A percentile compares a stretch with the other conserved stretches of the same genome.
These are phyloP conservation scores for Agastache rugosa DNA, from an alignment of 257 asterid genomes.

Conservation along the genomic window DNA sequence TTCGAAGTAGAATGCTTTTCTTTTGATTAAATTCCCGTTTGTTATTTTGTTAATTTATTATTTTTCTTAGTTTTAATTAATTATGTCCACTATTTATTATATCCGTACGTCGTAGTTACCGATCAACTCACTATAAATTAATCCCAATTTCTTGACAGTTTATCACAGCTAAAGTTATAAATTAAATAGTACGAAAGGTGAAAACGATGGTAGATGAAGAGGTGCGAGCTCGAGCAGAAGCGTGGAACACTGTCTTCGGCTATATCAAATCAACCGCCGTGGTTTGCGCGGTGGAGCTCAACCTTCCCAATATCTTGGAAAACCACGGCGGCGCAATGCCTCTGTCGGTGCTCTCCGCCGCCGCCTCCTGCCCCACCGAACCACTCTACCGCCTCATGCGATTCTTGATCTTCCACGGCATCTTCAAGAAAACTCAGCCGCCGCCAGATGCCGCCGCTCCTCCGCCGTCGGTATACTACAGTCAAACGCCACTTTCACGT, in stretches of 20 bases:
- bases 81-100: too few species aligned
- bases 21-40: too few species aligned
- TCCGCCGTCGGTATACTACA: not conserved
- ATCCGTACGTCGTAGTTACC: too few species aligned
- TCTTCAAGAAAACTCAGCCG: not conserved
- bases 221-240: not conserved
- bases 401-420: conserved; percentile 21
- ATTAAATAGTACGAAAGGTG: not conserved
- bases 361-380: not conserved
- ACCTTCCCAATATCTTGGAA: conserved; percentile 11
- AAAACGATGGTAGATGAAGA: not conserved
- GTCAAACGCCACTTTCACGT: conserved; percentile 32
- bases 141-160: not conserved
- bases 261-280: not conserved
- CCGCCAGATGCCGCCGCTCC: not conserved
- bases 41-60: too few species aligned
- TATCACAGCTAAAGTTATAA: too few species aligned
- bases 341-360: conserved; percentile 20
- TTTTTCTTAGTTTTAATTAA: too few species aligned
- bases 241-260: conserved; percentile 7
- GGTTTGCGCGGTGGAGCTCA: conserved; percentile 15
- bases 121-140: too few species aligned
- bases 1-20: too few species aligned
- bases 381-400: conserved; percentile 34
- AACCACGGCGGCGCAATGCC: conserved; percentile 23